Evolutionary conservation across 139 green algal genomes (phyloP).

Genomic region (Marvania coccoides): DNA sequence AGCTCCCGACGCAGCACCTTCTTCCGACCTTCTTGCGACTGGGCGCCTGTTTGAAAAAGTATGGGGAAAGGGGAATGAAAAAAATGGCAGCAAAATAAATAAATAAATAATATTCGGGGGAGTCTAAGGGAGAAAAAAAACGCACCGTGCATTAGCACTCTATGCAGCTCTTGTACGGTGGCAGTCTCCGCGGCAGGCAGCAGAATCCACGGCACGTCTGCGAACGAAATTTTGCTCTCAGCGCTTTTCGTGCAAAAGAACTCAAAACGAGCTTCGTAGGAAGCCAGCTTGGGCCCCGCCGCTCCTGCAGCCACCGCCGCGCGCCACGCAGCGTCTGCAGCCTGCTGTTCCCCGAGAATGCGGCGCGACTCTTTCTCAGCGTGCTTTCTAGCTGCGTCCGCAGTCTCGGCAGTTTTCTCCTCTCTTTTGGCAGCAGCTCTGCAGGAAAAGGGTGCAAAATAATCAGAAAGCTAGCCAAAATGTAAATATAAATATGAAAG

Average conservation of each 20-base stretch:
- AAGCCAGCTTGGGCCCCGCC: conserved; percentile 15
- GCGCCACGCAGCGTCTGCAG: conserved; percentile 36
- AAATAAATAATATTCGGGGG: no score
- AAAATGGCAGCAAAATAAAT: no score
- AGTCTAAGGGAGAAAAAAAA: not conserved
- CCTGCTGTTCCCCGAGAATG: conserved; percentile 39
- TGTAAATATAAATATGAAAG: no score
- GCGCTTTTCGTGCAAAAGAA: conserved; percentile 13
- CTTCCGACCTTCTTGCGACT: not conserved
- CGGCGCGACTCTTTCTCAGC: conserved; percentile 16
- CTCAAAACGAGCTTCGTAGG: conserved; percentile 42
- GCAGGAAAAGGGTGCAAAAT: not conserved
- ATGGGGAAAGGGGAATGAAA: not conserved
- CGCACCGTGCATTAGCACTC: conserved; percentile 22
- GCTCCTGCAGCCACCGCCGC: conserved; percentile 27
- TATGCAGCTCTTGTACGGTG: conserved; percentile 11
- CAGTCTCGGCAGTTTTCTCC: no score
- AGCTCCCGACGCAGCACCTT: conserved; percentile 36
- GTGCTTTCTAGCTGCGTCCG: not conserved
- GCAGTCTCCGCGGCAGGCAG: not conserved
- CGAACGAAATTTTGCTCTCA: conserved; percentile 1
- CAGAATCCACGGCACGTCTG: conserved; percentile 39
- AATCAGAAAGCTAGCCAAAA: no score
- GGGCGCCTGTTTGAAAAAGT: not conserved
- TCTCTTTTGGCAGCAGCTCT: not conserved